Evolutionary conservation across 495 filamentous ascomycete species (phyloP).

Genomic region (Aspergillus homomorphus): DNA sequence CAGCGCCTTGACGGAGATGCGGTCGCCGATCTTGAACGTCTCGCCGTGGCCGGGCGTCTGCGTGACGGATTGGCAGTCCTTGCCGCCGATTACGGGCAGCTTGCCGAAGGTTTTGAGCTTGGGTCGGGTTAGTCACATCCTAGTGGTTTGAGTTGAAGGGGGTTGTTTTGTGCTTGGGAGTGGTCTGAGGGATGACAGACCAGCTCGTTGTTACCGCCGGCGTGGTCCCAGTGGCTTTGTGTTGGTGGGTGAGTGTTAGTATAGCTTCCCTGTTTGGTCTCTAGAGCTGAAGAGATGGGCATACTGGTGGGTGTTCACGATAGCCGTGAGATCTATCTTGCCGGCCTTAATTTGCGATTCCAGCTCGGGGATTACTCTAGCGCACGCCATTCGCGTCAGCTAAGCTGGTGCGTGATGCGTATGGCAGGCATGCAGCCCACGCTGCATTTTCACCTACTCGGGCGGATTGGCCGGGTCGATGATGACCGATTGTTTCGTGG

Average conservation of each 20-base stretch:
- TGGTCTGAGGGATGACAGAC: no score
- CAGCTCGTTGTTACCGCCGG: constrained; percentile 83
- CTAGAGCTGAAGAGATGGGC: constrained; percentile 20
- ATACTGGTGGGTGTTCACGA: constrained; percentile 97
- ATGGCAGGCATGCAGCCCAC: background rate
- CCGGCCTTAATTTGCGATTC: constrained; percentile 66
- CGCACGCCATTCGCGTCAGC: constrained; percentile 5
- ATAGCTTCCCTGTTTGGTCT: background rate
- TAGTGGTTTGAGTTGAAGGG: no score
- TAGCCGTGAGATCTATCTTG: constrained; percentile 77
- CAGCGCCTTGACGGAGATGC: constrained; percentile 79
- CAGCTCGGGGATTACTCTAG: constrained; percentile 76
- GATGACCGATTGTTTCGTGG: constrained; percentile 87
- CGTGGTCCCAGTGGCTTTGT: constrained; percentile 86
- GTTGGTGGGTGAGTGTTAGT: constrained; percentile 1
- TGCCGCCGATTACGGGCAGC: constrained; percentile 81
- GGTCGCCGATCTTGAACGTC: constrained; percentile 76
- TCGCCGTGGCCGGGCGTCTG: constrained; percentile 69
- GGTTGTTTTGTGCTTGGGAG: background rate
- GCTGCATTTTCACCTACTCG: constrained; percentile 59
- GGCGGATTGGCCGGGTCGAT: constrained; percentile 91
- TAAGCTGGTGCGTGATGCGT: background rate
- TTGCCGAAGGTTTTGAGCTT: constrained; percentile 66
- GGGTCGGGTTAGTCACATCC: constrained; percentile 17
- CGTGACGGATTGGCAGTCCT: constrained; percentile 77